These are phyloP conservation scores for Thalia dealbata DNA, from an alignment of 176 grass and related monocot genomes.

Conservation along the genomic window DNA sequence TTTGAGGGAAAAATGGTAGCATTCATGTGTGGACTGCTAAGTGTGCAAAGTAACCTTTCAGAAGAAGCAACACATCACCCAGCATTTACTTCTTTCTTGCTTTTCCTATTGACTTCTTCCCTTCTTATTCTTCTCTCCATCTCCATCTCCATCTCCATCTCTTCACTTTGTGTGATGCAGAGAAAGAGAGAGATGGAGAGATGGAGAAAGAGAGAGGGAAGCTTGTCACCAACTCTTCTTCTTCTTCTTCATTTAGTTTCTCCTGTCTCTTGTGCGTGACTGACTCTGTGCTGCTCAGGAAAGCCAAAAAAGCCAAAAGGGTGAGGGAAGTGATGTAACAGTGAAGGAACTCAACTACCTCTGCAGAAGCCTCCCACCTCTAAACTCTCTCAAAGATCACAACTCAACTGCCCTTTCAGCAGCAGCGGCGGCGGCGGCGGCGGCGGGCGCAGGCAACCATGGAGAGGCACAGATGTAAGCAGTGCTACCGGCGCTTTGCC, in stretches of 20 bases:
- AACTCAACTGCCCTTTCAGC: neutral
- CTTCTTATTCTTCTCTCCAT: too few relatives aligned
- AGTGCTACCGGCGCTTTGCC: slow-evolving; percentile 14
- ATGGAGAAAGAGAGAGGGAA: neutral
- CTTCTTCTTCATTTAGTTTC: neutral
- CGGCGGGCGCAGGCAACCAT: neutral
- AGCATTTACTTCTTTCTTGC: too few relatives aligned
- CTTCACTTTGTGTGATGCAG: neutral
- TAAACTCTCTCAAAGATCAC: neutral
- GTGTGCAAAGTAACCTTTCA: too few relatives aligned
- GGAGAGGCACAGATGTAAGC: slow-evolving; percentile 22
- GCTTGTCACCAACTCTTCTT: slow-evolving; percentile 6
- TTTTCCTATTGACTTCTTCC: too few relatives aligned
- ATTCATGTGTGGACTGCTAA: too few relatives aligned
- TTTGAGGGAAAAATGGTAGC: too few relatives aligned
- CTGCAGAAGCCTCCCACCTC: too few relatives aligned
- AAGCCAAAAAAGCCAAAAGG: neutral
- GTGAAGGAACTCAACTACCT: neutral
- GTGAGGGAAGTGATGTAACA: neutral
- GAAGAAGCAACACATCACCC: too few relatives aligned
- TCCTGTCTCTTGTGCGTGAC: neutral
- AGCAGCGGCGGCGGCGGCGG: too few relatives aligned
- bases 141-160: neutral
- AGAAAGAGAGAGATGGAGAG: too few relatives aligned
- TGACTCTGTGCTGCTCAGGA: neutral